These are phyloP conservation scores for Paramecium biaurelia DNA, from an alignment of 73 alveolate species.

Conservation along the genomic window DNA sequence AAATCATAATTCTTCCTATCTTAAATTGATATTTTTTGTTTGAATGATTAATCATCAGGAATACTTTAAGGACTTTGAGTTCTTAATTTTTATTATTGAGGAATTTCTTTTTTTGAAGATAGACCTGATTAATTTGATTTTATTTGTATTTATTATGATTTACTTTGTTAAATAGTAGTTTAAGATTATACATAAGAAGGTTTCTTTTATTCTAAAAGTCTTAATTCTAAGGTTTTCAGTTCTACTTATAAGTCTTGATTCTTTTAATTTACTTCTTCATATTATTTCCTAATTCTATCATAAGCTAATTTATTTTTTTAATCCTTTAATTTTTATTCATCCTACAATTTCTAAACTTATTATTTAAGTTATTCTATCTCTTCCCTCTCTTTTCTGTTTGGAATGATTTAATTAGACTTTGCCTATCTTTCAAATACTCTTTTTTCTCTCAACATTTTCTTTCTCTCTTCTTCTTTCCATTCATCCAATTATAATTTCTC, in stretches of 20 bases:
- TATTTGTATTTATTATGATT: neutral
- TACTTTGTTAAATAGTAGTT: neutral
- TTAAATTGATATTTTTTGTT: neutral
- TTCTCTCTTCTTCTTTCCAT: conserved; percentile 59
- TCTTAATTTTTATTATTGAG: neutral
- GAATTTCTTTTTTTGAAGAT: neutral
- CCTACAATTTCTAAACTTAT: conserved; percentile 76
- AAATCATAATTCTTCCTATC: neutral
- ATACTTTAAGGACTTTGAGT: neutral
- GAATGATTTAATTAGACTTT: conserved; percentile 33
- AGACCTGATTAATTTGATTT: neutral
- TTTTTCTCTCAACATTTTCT: conserved; percentile 49
- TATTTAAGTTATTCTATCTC: conserved; percentile 90
- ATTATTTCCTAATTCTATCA: conserved; percentile 85
- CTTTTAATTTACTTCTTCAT: conserved; percentile 78
- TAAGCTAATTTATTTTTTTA: conserved; percentile 85
- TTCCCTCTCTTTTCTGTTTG: conserved; percentile 86
- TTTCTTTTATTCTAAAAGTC: conserved; percentile 36
- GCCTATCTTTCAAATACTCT: conserved; percentile 56
- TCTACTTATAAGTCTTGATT: conserved; percentile 79
- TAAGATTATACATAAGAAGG: neutral
- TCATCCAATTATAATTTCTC: conserved; percentile 49
- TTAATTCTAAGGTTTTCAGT: conserved; percentile 71
- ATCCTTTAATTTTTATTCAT: conserved; percentile 83
- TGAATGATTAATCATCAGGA: neutral